phyloP scores from a whole-genome alignment of 192 early-diverging fungal genomes.

The Obelidium mucronatum region DNA sequence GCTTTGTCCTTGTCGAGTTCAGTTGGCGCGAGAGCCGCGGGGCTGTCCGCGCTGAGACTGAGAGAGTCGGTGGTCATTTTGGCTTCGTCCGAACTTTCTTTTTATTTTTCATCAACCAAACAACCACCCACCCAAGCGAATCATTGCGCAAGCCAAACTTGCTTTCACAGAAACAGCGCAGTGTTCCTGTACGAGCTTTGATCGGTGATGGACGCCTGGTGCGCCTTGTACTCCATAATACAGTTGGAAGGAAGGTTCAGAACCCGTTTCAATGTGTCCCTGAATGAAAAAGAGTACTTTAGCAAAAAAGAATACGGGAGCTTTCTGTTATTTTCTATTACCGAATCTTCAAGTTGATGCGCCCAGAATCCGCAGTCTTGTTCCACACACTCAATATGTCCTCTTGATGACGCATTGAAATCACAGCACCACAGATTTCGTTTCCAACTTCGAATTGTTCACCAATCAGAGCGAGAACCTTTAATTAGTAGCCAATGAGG shows the following conservation, averaged over 20 bases:
- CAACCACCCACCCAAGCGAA: too few relatives aligned
- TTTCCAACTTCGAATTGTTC: constrained; percentile 89
- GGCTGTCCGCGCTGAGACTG: too few relatives aligned
- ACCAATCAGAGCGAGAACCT: constrained; percentile 88
- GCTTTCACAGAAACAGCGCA: constrained; percentile 44
- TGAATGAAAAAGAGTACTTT: constrained; percentile 37
- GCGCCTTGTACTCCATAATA: constrained; percentile 95
- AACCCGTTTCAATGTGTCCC: constrained; percentile 87
- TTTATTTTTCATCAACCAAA: too few relatives aligned
- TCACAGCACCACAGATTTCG: constrained; percentile 92
- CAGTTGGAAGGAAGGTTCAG: constrained; percentile 86
- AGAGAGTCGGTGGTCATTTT: too few relatives aligned
- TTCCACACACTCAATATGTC: constrained; percentile 98
- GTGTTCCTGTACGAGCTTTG: constrained; percentile 85
- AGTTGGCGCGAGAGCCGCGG: too few relatives aligned
- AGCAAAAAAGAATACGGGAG: neutral
- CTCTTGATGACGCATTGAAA: constrained; percentile 91
- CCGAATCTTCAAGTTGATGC: constrained; percentile 86
- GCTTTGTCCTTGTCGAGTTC: too few relatives aligned
- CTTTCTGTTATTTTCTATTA: constrained; percentile 30
- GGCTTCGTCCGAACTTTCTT: too few relatives aligned
- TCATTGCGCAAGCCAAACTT: too few relatives aligned
- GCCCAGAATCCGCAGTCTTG: constrained; percentile 80
- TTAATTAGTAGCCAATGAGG: neutral
- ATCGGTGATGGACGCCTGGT: constrained; percentile 81